Percentiles rank a stretch among this genome's conserved stretches.
Evolutionary conservation across 1,139 yeast species (phyloP).

Genomic region (Debaryomyces singareniensis): DNA sequence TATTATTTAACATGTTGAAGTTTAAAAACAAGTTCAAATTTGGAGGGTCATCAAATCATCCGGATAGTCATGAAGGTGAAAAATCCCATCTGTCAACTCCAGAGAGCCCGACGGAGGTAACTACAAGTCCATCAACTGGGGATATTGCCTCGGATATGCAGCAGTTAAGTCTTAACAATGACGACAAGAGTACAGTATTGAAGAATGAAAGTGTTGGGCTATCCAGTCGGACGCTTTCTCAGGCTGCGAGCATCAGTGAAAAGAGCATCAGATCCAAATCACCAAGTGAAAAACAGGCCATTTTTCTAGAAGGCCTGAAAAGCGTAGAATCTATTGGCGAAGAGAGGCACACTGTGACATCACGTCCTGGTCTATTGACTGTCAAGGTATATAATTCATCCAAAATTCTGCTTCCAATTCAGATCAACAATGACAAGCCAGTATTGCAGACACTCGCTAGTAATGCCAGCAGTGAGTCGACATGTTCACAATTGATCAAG

Average conservation of each 20-base stretch:
- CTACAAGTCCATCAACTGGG: conserved; percentile 2
- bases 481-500: conserved; percentile 30
- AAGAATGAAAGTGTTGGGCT: neutral
- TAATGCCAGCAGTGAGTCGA: conserved; percentile 35
- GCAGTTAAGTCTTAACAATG: neutral
- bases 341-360: conserved; percentile 9
- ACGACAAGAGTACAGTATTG: neutral
- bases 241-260: neutral
- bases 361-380: conserved; percentile 60
- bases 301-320: conserved; percentile 4
- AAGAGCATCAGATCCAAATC: neutral
- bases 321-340: conserved; percentile 5
- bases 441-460: conserved; percentile 47
- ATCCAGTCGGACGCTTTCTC: neutral
- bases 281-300: neutral
- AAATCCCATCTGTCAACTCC: conserved; percentile 5
- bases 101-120: conserved; percentile 11
- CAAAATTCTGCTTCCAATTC: conserved; percentile 57
- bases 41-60: conserved; percentile 19
- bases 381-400: conserved; percentile 63
- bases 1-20: conserved; percentile 36
- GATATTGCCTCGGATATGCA: conserved; percentile 3
- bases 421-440: conserved; percentile 46
- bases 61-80: neutral
- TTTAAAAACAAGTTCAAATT: conserved; percentile 44